These are phyloP conservation scores for Haplosporangium sp. DNA, from an alignment of 371 early-diverging fungal species.

Conservation along the genomic window DNA sequence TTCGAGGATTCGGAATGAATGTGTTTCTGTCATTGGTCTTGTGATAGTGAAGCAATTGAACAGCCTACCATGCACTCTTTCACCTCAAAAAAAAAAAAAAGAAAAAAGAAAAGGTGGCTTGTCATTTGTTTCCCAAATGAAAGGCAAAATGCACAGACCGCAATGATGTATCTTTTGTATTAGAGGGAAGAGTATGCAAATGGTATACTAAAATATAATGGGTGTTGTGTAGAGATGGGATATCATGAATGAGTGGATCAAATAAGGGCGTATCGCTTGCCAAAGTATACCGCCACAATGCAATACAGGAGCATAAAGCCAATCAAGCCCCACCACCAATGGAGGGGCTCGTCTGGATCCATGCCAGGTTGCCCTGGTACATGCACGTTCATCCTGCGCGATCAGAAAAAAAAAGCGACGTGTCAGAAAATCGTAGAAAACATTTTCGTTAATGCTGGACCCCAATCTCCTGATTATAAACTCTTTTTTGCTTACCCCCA, in stretches of 20 bases:
- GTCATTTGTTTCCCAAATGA: background rate
- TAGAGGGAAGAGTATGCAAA: background rate
- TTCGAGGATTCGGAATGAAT: constrained; percentile 63
- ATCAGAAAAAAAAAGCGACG: background rate
- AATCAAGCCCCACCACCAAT: constrained; percentile 37
- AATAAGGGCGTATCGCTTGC: constrained; percentile 42
- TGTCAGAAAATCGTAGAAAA: background rate
- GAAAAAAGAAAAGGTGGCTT: constrained; percentile 4
- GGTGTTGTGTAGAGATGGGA: no score
- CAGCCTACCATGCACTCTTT: background rate
- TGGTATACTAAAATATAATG: background rate
- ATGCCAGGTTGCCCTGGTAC: constrained; percentile 35
- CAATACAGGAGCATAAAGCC: constrained; percentile 31
- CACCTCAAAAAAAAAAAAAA: constrained; percentile 1
- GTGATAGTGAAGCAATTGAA: background rate
- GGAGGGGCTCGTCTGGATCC: constrained; percentile 9
- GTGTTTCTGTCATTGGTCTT: constrained; percentile 12
- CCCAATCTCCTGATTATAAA: background rate
- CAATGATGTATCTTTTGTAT: background rate
- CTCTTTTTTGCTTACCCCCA: constrained; percentile 36
- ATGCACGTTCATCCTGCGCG: constrained; percentile 34
- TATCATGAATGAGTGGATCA: background rate
- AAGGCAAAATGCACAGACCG: background rate
- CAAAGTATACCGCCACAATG: constrained; percentile 25
- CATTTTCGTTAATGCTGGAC: background rate